Evolutionary conservation across 2,329 filamentous ascomycete genomes (phyloP).

Genomic region (Diplocarpon mali): DNA sequence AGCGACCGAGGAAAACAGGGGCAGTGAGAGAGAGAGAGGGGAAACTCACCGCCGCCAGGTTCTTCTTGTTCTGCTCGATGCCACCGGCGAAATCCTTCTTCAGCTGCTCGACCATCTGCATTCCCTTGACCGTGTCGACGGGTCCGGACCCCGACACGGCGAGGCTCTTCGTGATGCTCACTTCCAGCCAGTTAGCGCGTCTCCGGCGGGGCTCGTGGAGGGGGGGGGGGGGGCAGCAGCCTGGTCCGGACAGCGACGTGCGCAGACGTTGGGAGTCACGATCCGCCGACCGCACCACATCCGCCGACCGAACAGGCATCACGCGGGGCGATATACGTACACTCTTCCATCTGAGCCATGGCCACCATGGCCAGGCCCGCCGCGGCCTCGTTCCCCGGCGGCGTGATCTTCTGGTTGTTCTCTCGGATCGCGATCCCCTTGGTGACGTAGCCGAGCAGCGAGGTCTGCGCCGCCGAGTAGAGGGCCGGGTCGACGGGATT

Average conservation of each 20-base stretch:
- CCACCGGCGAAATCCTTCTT: constrained; percentile 17
- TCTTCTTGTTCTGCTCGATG: constrained; percentile 18
- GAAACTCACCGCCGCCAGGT: constrained; percentile 13
- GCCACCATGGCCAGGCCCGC: constrained; percentile 14
- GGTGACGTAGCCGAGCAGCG: constrained; percentile 13
- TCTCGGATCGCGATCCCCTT: constrained; percentile 18
- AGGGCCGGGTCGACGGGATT: constrained; percentile 11
- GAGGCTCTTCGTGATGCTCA: no score
- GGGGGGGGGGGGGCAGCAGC: no score
- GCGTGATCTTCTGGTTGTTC: constrained; percentile 20
- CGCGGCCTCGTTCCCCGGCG: constrained; percentile 13
- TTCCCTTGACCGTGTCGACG: not conserved
- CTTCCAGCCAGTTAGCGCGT: no score
- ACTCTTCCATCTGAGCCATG: no score
- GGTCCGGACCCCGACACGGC: not conserved
- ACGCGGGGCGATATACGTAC: no score
- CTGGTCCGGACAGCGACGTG: no score
- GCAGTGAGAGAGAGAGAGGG: no score
- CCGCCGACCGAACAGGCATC: no score
- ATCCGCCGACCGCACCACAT: no score
- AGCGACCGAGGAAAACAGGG: no score
- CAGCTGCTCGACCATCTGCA: constrained; percentile 11
- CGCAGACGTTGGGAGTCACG: no score
- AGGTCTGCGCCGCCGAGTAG: constrained; percentile 12
- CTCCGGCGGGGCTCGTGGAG: no score